Evolutionary conservation across 179 eudicot genomes (phyloP).

Genomic region (Dionaea muscipula): DNA sequence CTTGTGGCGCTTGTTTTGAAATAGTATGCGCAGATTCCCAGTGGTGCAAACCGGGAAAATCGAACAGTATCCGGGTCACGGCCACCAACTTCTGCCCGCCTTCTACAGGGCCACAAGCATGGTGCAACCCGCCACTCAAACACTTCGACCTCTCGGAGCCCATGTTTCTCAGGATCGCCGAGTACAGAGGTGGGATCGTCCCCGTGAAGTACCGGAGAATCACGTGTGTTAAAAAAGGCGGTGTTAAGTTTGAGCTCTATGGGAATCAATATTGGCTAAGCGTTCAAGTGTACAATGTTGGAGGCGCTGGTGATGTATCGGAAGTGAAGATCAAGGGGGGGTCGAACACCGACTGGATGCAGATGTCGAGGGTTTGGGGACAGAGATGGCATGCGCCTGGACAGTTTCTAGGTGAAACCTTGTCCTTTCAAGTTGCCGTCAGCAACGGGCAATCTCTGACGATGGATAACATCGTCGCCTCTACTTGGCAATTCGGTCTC

Average conservation of each 20-base stretch:
- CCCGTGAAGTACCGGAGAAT: conserved; percentile 22
- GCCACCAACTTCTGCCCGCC: conserved; percentile 43
- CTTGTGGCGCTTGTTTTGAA: conserved; percentile 35
- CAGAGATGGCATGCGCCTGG: conserved; percentile 23
- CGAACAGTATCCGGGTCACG: conserved; percentile 20
- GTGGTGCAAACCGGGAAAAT: conserved; percentile 23
- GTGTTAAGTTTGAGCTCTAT: conserved; percentile 19
- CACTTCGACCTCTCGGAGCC: conserved; percentile 34
- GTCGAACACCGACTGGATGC: conserved; percentile 20
- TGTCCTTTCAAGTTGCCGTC: conserved; percentile 26
- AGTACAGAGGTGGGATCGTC: conserved; percentile 25
- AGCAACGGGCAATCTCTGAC: conserved; percentile 18
- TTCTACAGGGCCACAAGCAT: conserved; percentile 12
- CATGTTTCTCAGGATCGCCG: conserved; percentile 23
- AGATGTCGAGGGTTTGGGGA: conserved; percentile 32
- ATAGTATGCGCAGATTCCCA: conserved; percentile 14
- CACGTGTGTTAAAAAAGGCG: conserved; percentile 21
- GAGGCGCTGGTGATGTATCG: conserved; percentile 25
- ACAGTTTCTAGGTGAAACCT: conserved; percentile 16
- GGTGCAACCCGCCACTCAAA: conserved; percentile 37
- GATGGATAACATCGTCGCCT: conserved; percentile 16
- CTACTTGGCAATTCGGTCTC: conserved; percentile 21
- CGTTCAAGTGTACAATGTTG: conserved; percentile 34
- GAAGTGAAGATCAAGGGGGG: conserved; percentile 28
- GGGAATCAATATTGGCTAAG: conserved; percentile 27